Conservation (phyloP, 495 filamentous ascomycete genomes). For the Lophium mytilinum region DNA sequence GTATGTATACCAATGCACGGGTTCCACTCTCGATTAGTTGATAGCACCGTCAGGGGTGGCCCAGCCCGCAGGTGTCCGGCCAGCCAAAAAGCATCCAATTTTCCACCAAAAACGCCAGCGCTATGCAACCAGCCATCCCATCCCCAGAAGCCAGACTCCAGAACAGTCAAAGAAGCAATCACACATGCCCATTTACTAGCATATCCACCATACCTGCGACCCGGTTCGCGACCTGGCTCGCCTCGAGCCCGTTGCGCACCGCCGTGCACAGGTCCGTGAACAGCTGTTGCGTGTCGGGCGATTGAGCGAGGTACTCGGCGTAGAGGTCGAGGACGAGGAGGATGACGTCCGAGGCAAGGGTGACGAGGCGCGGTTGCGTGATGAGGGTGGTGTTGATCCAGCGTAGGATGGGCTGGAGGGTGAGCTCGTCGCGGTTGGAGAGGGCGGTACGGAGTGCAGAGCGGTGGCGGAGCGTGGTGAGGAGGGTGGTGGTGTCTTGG, state of each 20-base stretch:
- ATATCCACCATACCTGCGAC: constrained; percentile 80
- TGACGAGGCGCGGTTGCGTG: constrained; percentile 63
- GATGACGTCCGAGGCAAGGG: constrained; percentile 67
- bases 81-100: too few species aligned
- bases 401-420: constrained; percentile 69
- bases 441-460: constrained; percentile 79
- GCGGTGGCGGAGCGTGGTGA: constrained; percentile 79
- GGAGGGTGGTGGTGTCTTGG: constrained; percentile 53
- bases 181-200: constrained; percentile 42
- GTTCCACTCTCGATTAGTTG: too few species aligned
- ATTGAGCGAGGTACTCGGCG: constrained; percentile 67
- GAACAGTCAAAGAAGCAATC: too few species aligned
- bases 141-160: too few species aligned
- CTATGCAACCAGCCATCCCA: too few species aligned
- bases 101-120: too few species aligned
- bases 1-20: too few species aligned
- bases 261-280: constrained; percentile 55
- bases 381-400: constrained; percentile 75
- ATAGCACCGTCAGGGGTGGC: too few species aligned
- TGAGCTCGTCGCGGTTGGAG: constrained; percentile 70
- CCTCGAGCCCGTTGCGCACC: constrained; percentile 70
- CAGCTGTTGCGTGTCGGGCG: constrained; percentile 58
- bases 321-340: constrained; percentile 81
- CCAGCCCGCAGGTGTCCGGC: too few species aligned
- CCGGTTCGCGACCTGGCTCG: constrained; percentile 66